A percentile compares a stretch with the other conserved stretches of the same genome.
Evolutionary conservation across 2,329 filamentous ascomycete genomes (phyloP).

Genomic region (Cryphonectria parasitica): DNA sequence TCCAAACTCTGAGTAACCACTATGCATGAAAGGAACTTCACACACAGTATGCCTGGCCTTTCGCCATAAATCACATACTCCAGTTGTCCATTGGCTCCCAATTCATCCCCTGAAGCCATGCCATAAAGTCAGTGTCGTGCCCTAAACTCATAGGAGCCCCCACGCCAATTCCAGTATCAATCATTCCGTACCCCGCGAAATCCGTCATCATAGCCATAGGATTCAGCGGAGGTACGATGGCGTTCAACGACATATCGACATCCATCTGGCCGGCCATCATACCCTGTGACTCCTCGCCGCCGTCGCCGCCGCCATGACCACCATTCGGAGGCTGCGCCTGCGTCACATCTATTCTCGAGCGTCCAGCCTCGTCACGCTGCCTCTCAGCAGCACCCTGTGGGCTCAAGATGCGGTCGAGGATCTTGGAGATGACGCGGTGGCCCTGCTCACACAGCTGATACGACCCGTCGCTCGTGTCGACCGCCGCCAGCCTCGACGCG

Average conservation of each 20-base stretch:
- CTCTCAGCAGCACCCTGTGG: slow-evolving; percentile 31
- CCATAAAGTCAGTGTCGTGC: slow-evolving; percentile 41
- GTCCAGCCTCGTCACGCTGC: slow-evolving; percentile 23
- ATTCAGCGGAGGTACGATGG: slow-evolving; percentile 15
- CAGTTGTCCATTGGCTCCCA: slow-evolving; percentile 36
- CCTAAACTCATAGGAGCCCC: slow-evolving; percentile 37
- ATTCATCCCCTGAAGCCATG: slow-evolving; percentile 41
- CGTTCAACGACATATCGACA: slow-evolving; percentile 26
- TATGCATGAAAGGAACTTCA: background rate
- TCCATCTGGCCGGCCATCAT: slow-evolving; percentile 29
- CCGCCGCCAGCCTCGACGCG: slow-evolving; percentile 38
- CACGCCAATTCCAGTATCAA: slow-evolving; percentile 35
- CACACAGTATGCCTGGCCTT: too few species aligned
- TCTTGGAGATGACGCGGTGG: slow-evolving; percentile 40
- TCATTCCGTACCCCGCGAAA: slow-evolving; percentile 32
- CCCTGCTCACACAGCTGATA: slow-evolving; percentile 41
- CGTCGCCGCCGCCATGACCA: too few species aligned
- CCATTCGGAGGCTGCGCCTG: slow-evolving; percentile 12
- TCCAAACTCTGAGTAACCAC: too few species aligned
- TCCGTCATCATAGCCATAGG: slow-evolving; percentile 32
- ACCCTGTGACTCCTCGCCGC: slow-evolving; percentile 21
- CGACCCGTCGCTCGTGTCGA: slow-evolving; percentile 38
- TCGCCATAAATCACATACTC: slow-evolving; percentile 11
- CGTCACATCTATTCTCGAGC: slow-evolving; percentile 15
- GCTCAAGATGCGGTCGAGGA: slow-evolving; percentile 42